Evolutionary conservation across 257 asterid genomes (phyloP), one percentile per base, ranked within the genome.

Genomic region (Primulina tabacum): DNA sequence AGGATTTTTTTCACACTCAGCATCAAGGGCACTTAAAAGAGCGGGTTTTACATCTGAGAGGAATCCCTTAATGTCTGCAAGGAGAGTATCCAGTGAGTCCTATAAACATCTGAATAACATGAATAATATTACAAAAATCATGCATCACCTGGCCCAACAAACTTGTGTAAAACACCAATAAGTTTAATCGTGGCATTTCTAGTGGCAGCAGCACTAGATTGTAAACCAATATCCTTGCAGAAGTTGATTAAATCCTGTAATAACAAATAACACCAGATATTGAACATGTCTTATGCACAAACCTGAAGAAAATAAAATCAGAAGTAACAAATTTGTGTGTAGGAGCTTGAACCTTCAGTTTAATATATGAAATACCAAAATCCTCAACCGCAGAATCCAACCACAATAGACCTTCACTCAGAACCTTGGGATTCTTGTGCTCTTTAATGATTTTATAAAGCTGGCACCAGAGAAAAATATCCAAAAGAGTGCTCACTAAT

Each of bases 391-490:
- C 96, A 11, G 92, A 86, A 72, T 91, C 97, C 94, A 94, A 89
- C 99, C 99, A 94, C 78, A 78, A 58, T 71, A 94, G 71, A 75
- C 99, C 99, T 81, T 94, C 99, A 72, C 99, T 94, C 8, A 94
- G 96, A 77, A 94, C 98, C 80, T 94, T 94, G 38, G 99, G 99
- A 73, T 94, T 94, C 84, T 94, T 94, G 83, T 94, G 99, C 83
- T 94, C 97, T 82, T 94, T 94, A 96, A 89, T 88, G 69, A 91
- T 89, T 81, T 85, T 94, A 84, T 80, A 88, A 65, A 92, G 86
- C 99, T 94, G 87, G 71, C 77, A 60, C 14, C 68, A 59, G 38
- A 64, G 69, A 55, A 57, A 58, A 71, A 56, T 38, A 75, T 73
- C 55, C 65, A 62, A 40, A 64, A 40, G 47, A 6, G 68, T 32